Base-by-base conservation (phyloP, 2,329 filamentous ascomycete genomes). In the Teratosphaeria destructans region DNA sequence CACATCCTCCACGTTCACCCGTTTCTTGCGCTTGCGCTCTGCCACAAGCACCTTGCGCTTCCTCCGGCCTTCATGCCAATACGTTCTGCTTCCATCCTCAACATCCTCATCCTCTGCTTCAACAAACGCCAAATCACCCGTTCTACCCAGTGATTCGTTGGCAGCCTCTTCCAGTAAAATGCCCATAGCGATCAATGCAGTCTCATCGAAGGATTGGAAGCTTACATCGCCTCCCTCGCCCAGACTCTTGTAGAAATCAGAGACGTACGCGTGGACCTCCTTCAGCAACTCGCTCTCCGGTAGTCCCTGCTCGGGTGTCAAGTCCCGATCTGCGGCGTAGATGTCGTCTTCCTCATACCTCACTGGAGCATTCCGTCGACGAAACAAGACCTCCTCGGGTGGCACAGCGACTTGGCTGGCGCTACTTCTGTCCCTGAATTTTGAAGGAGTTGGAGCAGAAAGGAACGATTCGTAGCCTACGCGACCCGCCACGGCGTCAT, bases 151-250 rank as follows among this genome's bases (percentile, higher is more conserved):
- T 5, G 78, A 71, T 54, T 85, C 82, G 49, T 79, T 77, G 16
- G 82, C 79, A 2, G 83, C 81, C 72, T 93, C 89, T 73, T 93
- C 88, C 52, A 92, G 75, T 59, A 93, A 72, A 55, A 93, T 84
- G 1, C 88, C 88, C 67, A 93, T 78, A 0, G 88, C 87, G 58
- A 93, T 75, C 60, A 93, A 77, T 3, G 88, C 88, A 14, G 87
- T 90, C 75, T 90, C 89, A 68, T 93, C 87, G 82, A 93, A 83
- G 71, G 84, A 88, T 63, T 79, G 75, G 65, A 78, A 81, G 19
- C 65, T 70, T n/a, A 62, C 61, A 11, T 63, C 59, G 8, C 60
- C 60, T 16, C 59, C 47, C 3, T 53, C 56, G 12, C 61, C 60
- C 23, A 74, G 74, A 14, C n/a, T 32, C 8, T 14, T 32, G 73